These are phyloP conservation scores for Murraya koenigii DNA, from an alignment of 345 rosid genomes.

Conservation along the genomic window DNA sequence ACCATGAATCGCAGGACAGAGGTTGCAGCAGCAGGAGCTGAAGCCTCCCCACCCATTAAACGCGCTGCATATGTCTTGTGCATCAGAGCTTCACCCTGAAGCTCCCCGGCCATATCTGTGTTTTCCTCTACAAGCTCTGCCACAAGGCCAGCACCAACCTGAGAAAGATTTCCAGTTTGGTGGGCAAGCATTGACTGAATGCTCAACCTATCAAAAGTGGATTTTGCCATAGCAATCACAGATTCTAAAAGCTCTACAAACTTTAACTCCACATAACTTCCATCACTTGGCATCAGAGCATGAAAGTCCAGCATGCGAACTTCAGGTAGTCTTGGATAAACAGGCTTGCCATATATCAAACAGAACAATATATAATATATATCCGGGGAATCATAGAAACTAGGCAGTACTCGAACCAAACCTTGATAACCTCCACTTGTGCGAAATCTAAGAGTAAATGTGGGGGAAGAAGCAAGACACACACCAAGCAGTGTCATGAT, in stretches of 20 bases:
- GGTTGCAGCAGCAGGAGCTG: slow-evolving; percentile 98
- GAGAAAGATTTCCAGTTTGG: slow-evolving; percentile 89
- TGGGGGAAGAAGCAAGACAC: slow-evolving; percentile 88
- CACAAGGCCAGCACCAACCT: slow-evolving; percentile 79
- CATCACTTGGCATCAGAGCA: slow-evolving; percentile 91
- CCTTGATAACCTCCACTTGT: slow-evolving; percentile 94
- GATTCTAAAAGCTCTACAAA: slow-evolving; percentile 94
- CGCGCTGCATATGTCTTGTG: slow-evolving; percentile 99
- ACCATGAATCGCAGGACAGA: slow-evolving; percentile 98
- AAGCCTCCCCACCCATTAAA: slow-evolving; percentile 97
- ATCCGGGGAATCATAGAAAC: slow-evolving; percentile 98
- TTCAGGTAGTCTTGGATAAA: slow-evolving; percentile 96
- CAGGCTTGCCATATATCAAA: slow-evolving; percentile 91
- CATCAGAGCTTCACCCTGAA: slow-evolving; percentile 99
- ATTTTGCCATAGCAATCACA: slow-evolving; percentile 87
- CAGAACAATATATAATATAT: slow-evolving; percentile 95
- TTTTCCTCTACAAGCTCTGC: slow-evolving; percentile 94
- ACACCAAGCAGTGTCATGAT: slow-evolving; percentile 98
- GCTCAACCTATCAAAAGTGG: slow-evolving; percentile 88
- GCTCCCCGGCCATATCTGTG: slow-evolving; percentile 91
- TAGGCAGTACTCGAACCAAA: slow-evolving; percentile 81
- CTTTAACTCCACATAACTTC: slow-evolving; percentile 72
- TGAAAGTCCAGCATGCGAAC: slow-evolving; percentile 99
- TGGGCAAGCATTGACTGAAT: slow-evolving; percentile 87
- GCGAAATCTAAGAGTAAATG: slow-evolving; percentile 91